These are phyloP conservation scores for Albifimbria verrucaria DNA, from an alignment of 2,329 filamentous ascomycete genomes.

Conservation along the genomic window DNA sequence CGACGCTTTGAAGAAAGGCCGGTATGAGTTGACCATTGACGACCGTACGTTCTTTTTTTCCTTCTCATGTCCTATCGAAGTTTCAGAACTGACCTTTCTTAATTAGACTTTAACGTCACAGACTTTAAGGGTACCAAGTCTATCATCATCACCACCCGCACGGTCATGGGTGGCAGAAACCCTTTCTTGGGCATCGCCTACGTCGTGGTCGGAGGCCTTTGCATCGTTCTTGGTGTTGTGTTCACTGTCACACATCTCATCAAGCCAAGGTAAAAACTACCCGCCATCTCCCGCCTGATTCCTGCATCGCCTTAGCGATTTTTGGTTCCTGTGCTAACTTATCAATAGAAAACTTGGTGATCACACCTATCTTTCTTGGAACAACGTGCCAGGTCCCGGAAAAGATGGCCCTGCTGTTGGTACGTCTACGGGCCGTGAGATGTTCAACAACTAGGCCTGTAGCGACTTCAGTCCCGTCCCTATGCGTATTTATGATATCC, in stretches of 20 bases:
- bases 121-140: conserved; percentile 85
- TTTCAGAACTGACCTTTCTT: too few species aligned
- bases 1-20: conserved; percentile 62
- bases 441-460: conserved; percentile 42
- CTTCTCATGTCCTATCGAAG: background rate
- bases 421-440: conserved; percentile 54
- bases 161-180: conserved; percentile 92
- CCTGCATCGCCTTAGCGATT: background rate
- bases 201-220: conserved; percentile 88
- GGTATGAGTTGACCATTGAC: conserved; percentile 73
- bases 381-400: conserved; percentile 54
- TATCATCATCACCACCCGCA: conserved; percentile 83
- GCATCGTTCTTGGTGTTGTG: conserved; percentile 79
- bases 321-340: conserved; percentile 3
- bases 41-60: conserved; percentile 82
- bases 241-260: conserved; percentile 91
- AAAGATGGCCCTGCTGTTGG: conserved; percentile 37
- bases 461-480: too few species aligned
- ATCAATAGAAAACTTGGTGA: conserved; percentile 85
- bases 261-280: conserved; percentile 86
- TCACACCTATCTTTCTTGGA: conserved; percentile 97
- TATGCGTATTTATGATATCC: too few species aligned
- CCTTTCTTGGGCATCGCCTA: conserved; percentile 96
- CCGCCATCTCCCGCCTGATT: conserved; percentile 23
- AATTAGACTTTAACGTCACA: conserved; percentile 78